These are phyloP conservation scores for Talaromyces sp. DNA, from an alignment of 2,329 filamentous ascomycete species.

Conservation along the genomic window DNA sequence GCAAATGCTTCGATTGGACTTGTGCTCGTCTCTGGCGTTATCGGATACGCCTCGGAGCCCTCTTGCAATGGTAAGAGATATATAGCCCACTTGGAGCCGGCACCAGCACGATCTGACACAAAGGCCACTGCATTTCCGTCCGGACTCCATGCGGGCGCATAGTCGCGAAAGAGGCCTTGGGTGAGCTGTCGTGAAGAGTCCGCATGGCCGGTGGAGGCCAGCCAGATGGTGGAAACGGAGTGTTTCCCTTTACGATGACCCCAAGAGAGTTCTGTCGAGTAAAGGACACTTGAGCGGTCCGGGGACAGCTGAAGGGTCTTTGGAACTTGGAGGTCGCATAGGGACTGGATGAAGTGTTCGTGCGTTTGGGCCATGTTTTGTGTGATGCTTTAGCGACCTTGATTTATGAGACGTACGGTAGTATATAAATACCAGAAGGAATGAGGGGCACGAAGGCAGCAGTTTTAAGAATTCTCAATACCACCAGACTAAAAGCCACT, in stretches of 20 bases:
- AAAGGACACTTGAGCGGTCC: conserved; percentile 4
- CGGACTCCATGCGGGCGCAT: conserved; percentile 20
- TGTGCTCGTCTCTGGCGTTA: conserved; percentile 14
- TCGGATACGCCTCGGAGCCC: conserved; percentile 13
- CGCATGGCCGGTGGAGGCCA: conserved; percentile 13
- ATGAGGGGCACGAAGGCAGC: neutral
- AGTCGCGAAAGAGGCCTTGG: conserved; percentile 18
- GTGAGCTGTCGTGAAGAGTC: conserved; percentile 18
- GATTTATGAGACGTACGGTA: neutral
- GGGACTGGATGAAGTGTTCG: conserved; percentile 5
- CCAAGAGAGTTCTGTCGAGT: conserved; percentile 8
- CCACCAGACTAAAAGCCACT: neutral
- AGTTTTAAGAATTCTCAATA: neutral
- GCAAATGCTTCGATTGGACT: conserved; percentile 13
- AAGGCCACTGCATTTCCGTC: conserved; percentile 20
- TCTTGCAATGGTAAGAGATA: conserved; percentile 12
- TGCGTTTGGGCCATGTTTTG: neutral
- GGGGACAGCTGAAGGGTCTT: conserved; percentile 3
- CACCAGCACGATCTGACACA: conserved; percentile 18
- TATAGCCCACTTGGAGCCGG: conserved; percentile 16
- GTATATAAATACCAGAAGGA: neutral
- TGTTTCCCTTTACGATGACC: conserved; percentile 4
- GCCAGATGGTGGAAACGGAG: conserved; percentile 16
- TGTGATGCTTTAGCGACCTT: neutral
- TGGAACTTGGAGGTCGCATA: conserved; percentile 9